phyloP scores from a whole-genome alignment of 192 early-diverging fungal genomes.

The Backusella tuberculispora region DNA sequence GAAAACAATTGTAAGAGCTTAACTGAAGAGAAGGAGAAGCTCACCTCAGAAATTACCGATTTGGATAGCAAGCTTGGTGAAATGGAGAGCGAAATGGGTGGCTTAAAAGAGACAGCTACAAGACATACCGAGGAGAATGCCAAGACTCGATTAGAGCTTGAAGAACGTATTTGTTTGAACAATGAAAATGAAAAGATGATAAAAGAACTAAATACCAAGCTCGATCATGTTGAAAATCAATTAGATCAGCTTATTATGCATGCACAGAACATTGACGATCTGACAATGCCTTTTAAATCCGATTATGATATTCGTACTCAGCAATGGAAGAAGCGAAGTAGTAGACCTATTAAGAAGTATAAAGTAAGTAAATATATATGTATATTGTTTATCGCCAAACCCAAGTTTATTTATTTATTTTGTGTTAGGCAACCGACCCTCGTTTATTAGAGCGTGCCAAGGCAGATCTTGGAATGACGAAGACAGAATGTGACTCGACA shows the following conservation, averaged over 20 bases:
- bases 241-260: neutral
- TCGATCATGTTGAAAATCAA: neutral
- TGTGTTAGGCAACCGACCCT: neutral
- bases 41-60: neutral
- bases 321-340: neutral
- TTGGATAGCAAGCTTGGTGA: neutral
- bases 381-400: neutral
- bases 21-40: neutral
- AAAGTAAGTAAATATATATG: neutral
- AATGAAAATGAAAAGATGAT: neutral
- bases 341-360: neutral
- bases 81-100: neutral
- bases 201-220: neutral
- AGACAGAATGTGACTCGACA: neutral
- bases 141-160: neutral
- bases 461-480: neutral
- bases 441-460: neutral
- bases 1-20: neutral
- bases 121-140: neutral
- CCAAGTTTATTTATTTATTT: neutral
- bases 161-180: neutral
- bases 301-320: neutral
- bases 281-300: neutral
- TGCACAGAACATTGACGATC: neutral
- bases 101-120: neutral